phyloP scores from a whole-genome alignment of 1,284 basidiomycete species.

The Peniophora sp. region DNA sequence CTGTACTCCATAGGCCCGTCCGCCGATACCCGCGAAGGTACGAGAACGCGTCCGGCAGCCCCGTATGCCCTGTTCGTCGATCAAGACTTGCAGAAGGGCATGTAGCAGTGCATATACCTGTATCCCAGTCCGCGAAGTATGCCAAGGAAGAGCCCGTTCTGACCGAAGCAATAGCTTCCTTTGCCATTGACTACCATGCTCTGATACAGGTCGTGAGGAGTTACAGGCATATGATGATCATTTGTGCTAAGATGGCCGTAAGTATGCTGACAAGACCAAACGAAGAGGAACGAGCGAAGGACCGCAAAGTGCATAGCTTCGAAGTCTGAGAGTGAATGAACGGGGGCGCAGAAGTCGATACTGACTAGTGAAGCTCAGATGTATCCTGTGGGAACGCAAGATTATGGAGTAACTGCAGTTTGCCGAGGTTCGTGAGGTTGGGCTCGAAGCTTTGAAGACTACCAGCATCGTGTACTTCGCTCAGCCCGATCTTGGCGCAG shows the following conservation, averaged over 20 bases:
- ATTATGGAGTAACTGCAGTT: constrained; percentile 2
- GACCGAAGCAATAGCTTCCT: constrained; percentile 31
- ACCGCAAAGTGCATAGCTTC: too few species aligned
- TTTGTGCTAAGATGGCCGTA: constrained; percentile 20
- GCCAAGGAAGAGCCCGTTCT: constrained; percentile 25
- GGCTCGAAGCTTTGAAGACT: not conserved
- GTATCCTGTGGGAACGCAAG: constrained; percentile 3
- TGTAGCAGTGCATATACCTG: constrained; percentile 14
- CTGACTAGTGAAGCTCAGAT: constrained; percentile 5
- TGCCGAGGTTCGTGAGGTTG: constrained; percentile 3
- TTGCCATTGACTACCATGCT: constrained; percentile 20
- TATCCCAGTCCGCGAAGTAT: constrained; percentile 31
- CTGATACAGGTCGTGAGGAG: constrained; percentile 19
- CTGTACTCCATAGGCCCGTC: constrained; percentile 11
- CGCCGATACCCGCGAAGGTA: constrained; percentile 2
- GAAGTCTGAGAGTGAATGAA: too few species aligned
- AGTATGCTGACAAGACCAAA: too few species aligned
- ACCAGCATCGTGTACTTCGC: not conserved
- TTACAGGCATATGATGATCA: constrained; percentile 25
- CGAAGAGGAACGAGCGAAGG: too few species aligned
- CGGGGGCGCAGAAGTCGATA: not conserved
- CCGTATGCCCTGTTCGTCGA: constrained; percentile 17
- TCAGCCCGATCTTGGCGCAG: not conserved
- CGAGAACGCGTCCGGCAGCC: constrained; percentile 22
- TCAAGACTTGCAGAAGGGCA: not conserved